Percentiles rank a stretch among this genome's conserved stretches.
phyloP scores from a whole-genome alignment of 2,329 filamentous ascomycete genomes.

The Alternaria panax region DNA sequence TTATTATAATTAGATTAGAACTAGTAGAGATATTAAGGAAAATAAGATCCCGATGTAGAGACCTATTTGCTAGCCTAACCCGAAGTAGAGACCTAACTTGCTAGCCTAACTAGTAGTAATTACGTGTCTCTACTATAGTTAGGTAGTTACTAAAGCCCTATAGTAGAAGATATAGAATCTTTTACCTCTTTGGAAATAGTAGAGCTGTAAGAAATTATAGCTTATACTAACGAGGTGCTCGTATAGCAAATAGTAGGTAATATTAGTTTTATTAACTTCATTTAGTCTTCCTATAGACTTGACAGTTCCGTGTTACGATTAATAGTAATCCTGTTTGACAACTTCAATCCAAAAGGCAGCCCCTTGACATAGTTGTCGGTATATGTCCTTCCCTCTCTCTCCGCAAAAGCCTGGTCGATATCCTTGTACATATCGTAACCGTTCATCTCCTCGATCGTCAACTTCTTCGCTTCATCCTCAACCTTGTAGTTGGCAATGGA shows the following conservation, averaged over 20 bases:
- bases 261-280: neutral
- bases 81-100: too few species aligned
- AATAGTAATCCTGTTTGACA: constrained; percentile 17
- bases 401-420: constrained; percentile 23
- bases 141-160: too few species aligned
- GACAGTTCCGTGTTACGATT: neutral
- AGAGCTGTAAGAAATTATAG: too few species aligned
- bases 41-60: too few species aligned
- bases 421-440: constrained; percentile 33
- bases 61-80: too few species aligned
- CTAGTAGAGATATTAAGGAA: too few species aligned
- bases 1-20: too few species aligned
- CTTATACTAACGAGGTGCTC: too few species aligned
- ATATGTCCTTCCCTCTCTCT: constrained; percentile 18
- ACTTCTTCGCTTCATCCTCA: constrained; percentile 65
- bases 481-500: constrained; percentile 66
- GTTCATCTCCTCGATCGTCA: constrained; percentile 76
- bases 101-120: too few species aligned
- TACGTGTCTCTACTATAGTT: too few species aligned
- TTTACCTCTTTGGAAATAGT: too few species aligned
- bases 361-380: constrained; percentile 12
- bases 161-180: too few species aligned
- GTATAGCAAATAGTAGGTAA: neutral
- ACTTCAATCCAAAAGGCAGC: constrained; percentile 16
- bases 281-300: neutral